Conservation (phyloP, 352 stramenopile genomes). For the Pythium rhizo-oryzae region DNA sequence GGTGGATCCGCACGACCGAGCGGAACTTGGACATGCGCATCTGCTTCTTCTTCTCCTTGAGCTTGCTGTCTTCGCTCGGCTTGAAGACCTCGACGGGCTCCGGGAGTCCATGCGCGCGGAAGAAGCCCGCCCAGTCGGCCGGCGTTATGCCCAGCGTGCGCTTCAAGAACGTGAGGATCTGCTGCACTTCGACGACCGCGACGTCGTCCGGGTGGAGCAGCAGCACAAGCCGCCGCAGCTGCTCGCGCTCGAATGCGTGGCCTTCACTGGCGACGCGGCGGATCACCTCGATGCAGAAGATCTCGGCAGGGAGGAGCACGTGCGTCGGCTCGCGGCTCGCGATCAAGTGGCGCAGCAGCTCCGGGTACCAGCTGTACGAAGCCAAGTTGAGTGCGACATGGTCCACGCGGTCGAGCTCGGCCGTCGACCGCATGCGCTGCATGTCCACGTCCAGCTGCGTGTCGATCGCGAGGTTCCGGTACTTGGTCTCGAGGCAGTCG, state of each 20-base stretch:
- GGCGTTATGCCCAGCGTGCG: constrained; percentile 35
- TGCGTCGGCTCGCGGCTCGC: constrained; percentile 34
- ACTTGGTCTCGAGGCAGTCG: constrained; percentile 60
- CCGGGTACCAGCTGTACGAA: constrained; percentile 50
- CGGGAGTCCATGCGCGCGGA: constrained; percentile 36
- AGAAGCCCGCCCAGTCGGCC: constrained; percentile 53
- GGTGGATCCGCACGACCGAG: constrained; percentile 35
- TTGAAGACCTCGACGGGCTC: constrained; percentile 38
- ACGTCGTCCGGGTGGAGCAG: constrained; percentile 56
- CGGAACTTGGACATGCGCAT: constrained; percentile 32
- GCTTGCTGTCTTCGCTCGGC: constrained; percentile 26
- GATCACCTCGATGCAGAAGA: constrained; percentile 59
- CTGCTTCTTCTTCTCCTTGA: constrained; percentile 32
- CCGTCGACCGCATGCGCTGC: constrained; percentile 46
- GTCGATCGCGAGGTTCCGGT: constrained; percentile 41
- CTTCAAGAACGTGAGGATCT: constrained; percentile 54
- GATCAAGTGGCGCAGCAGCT: constrained; percentile 52
- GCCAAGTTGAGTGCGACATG: constrained; percentile 33
- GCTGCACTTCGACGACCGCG: constrained; percentile 41
- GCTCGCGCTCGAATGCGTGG: constrained; percentile 39
- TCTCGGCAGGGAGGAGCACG: constrained; percentile 45
- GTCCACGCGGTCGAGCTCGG: constrained; percentile 45
- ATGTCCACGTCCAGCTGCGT: constrained; percentile 47
- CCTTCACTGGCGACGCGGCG: constrained; percentile 45
- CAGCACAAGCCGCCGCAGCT: constrained; percentile 52